phyloP scores from a whole-genome alignment of 2,329 filamentous ascomycete species.

The Penicillium sp. region DNA sequence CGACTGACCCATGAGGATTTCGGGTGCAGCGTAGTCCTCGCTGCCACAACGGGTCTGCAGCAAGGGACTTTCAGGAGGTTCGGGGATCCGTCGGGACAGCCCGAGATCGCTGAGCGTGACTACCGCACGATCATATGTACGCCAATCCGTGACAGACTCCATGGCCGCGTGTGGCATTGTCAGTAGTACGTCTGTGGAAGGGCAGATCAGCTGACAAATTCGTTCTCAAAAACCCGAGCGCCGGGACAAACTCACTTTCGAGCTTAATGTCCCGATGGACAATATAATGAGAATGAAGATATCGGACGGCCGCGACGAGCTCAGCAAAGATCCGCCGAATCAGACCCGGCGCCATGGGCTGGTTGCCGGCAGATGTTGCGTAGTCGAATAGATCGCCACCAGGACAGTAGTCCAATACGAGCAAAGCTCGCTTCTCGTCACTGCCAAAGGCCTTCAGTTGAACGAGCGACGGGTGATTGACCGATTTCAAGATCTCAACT shows the following conservation, averaged over 20 bases:
- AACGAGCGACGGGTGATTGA: constrained; percentile 84
- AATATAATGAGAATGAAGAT: constrained; percentile 78
- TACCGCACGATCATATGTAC: constrained; percentile 71
- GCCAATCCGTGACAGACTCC: constrained; percentile 62
- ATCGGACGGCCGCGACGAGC: constrained; percentile 74
- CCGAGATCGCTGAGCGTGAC: constrained; percentile 88
- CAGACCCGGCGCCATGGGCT: constrained; percentile 61
- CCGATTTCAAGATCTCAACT: constrained; percentile 82
- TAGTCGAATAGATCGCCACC: constrained; percentile 94
- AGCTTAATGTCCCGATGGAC: constrained; percentile 97
- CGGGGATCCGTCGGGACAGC: constrained; percentile 73
- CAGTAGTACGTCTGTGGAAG: constrained; percentile 70
- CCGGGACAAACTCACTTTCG: constrained; percentile 60
- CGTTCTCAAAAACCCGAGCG: constrained; percentile 63
- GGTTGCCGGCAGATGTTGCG: constrained; percentile 61
- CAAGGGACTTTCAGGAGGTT: constrained; percentile 68
- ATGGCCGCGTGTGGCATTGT: constrained; percentile 69
- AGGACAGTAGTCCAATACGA: constrained; percentile 86
- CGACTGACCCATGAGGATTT: constrained; percentile 89
- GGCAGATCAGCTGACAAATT: constrained; percentile 19
- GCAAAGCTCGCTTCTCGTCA: constrained; percentile 71
- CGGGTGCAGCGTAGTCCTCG: constrained; percentile 94
- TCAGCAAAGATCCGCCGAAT: constrained; percentile 86
- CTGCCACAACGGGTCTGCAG: constrained; percentile 92
- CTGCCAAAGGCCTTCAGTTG: constrained; percentile 89